These are phyloP conservation scores for Ulmus americana DNA, from an alignment of 331 rosid genomes.

Conservation along the genomic window DNA sequence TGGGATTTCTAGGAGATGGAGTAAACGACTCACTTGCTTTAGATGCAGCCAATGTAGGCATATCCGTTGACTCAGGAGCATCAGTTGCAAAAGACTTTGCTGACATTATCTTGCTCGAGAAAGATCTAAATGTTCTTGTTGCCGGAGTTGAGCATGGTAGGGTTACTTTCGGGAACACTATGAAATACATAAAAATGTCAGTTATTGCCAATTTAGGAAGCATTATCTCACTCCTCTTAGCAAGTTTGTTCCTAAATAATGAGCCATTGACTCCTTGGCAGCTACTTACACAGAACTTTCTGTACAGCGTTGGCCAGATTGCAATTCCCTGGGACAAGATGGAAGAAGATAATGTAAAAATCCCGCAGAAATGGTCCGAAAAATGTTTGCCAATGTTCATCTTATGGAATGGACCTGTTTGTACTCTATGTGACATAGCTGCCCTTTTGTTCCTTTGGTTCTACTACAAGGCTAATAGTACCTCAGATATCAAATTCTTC, in stretches of 20 bases:
- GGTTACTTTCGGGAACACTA: slow-evolving; percentile 70
- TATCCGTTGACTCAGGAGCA: slow-evolving; percentile 74
- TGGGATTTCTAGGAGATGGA: slow-evolving; percentile 80
- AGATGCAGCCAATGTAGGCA: slow-evolving; percentile 77
- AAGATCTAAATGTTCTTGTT: slow-evolving; percentile 69
- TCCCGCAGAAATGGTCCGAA: slow-evolving; percentile 60
- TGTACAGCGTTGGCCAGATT: slow-evolving; percentile 69
- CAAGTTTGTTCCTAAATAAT: slow-evolving; percentile 44
- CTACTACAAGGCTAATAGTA: slow-evolving; percentile 31
- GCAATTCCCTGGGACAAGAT: slow-evolving; percentile 80
- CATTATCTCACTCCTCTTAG: slow-evolving; percentile 59
- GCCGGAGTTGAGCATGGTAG: slow-evolving; percentile 84
- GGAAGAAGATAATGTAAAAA: slow-evolving; percentile 53
- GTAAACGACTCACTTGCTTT: slow-evolving; percentile 67
- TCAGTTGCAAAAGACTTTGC: slow-evolving; percentile 81
- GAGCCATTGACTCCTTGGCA: slow-evolving; percentile 64
- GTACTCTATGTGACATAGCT: slow-evolving; percentile 56
- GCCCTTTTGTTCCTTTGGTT: slow-evolving; percentile 54
- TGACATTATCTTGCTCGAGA: slow-evolving; percentile 73
- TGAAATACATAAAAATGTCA: slow-evolving; percentile 74
- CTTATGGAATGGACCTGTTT: slow-evolving; percentile 71
- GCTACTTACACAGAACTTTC: slow-evolving; percentile 68
- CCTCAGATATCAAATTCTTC: slow-evolving; percentile 31
- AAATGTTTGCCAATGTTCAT: slow-evolving; percentile 58
- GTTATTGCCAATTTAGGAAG: slow-evolving; percentile 76